Base-by-base conservation (phyloP, 805 yeast genomes). In the Ogataea kodamae region DNA sequence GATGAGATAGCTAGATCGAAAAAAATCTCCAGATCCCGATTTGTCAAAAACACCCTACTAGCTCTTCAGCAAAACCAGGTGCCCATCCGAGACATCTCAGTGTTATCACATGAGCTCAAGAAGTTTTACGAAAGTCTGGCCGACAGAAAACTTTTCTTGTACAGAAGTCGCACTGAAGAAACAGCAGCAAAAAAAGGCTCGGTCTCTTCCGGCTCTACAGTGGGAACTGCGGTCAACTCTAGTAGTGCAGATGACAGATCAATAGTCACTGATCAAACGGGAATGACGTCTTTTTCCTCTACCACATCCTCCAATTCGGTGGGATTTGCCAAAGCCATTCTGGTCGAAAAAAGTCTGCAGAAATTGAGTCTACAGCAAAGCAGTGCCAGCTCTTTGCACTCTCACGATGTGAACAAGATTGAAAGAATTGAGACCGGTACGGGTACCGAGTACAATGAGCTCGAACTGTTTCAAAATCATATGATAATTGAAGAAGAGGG, bases 31-130 rank as follows among this genome's bases (percentile, higher is more conserved):
- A 56, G 54, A 28, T 54, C 62, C 3, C 63, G 64, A 28, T 78
- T 73, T 45, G 64, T 74, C 10, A 57, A 59, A 10, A 77, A 74
- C 48, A 75, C 83, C 1, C 29, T 67, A 16, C 58, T 62, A 33
- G 76, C 81, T 0, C 48, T 76, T 18, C 50, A 50, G 20, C 59
- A 55, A 18, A 55, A 54, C 30, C 37, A 41, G 18, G 52, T 54
- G n/a, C 45, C 46, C 8, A 25, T 45, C 7, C 9, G 28, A 1
- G 44, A 45, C 17, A 11, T 18, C 3, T 5, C 18, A 2, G 70
- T 61, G 45, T 53, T 70, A 11, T 72, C 70, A 39, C 22, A 28
- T 16, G 61, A 50, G 38, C 62, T 72, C 45, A 61, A 64, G 27
- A 45, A 39, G 25, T 70, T 60, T 49, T 73, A 71, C 49, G 74